Percentiles rank a stretch among this genome's conserved stretches.
These are phyloP conservation scores for Dacryopinax primogenitus DNA, from an alignment of 768 basidiomycete genomes.

Conservation along the genomic window DNA sequence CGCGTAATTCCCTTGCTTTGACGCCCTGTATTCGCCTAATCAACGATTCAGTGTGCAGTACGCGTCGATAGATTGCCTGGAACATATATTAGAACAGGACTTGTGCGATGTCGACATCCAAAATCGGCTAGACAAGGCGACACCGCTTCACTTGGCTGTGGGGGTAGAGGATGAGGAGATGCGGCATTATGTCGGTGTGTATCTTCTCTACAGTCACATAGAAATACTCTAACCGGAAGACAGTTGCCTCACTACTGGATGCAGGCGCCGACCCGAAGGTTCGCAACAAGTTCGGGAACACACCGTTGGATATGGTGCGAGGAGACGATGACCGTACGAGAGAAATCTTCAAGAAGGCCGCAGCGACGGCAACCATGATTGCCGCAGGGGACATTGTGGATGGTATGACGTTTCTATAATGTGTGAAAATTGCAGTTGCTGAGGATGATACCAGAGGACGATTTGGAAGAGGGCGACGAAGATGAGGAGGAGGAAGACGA, in stretches of 20 bases:
- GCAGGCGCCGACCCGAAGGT: constrained; percentile 68
- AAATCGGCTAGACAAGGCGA: constrained; percentile 55
- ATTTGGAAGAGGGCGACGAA: constrained; percentile 13
- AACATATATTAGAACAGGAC: constrained; percentile 59
- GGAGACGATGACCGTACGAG: constrained; percentile 40
- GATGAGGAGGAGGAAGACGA: constrained; percentile 13
- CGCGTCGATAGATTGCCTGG: constrained; percentile 51
- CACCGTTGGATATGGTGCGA: constrained; percentile 43
- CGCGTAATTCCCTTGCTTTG: constrained; percentile 39
- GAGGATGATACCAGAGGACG: neutral
- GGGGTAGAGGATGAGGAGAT: constrained; percentile 42
- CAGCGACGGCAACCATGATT: constrained; percentile 38
- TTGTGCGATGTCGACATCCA: constrained; percentile 70
- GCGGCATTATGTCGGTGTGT: constrained; percentile 43
- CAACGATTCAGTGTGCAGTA: constrained; percentile 30
- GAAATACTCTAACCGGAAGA: constrained; percentile 14
- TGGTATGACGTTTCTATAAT: constrained; percentile 30
- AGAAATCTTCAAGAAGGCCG: constrained; percentile 40
- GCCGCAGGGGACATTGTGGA: constrained; percentile 50
- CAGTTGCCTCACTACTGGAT: constrained; percentile 39
- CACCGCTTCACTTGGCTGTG: constrained; percentile 64
- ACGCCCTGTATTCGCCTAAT: neutral
- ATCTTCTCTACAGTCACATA: constrained; percentile 14
- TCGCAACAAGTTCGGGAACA: constrained; percentile 55
- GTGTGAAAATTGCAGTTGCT: neutral